Evolutionary conservation across 371 early-diverging fungal species (phyloP).

Genomic region (Umbelopsis sp.): DNA sequence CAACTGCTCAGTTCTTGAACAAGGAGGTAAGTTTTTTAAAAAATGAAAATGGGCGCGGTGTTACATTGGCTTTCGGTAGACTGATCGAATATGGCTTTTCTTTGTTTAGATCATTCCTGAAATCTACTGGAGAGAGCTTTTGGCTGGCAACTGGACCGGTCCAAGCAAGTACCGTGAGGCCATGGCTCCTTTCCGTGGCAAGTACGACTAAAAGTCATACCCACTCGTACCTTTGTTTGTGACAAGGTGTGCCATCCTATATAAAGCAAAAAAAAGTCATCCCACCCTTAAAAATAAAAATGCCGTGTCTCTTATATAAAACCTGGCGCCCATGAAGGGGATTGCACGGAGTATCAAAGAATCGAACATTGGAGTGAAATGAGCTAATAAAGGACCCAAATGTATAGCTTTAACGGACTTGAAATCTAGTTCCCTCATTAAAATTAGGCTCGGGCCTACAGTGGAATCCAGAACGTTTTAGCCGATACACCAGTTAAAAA

Average conservation of each 20-base stretch:
- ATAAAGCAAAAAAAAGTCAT: neutral
- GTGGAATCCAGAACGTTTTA: slow-evolving; percentile 1
- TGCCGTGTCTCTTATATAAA: no score
- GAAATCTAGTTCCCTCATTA: no score
- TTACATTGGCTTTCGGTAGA: neutral
- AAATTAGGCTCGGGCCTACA: neutral
- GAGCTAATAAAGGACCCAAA: no score
- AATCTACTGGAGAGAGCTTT: slow-evolving; percentile 80
- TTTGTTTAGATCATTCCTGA: slow-evolving; percentile 60
- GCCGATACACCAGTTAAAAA: neutral
- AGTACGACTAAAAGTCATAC: slow-evolving; percentile 6
- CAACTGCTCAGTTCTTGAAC: slow-evolving; percentile 70
- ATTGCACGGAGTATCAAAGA: no score
- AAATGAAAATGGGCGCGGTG: neutral
- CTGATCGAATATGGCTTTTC: neutral
- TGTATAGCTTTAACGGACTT: no score
- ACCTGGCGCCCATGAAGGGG: no score
- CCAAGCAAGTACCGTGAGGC: slow-evolving; percentile 65
- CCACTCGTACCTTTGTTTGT: neutral
- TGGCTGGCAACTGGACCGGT: slow-evolving; percentile 82
- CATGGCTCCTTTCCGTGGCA: slow-evolving; percentile 43
- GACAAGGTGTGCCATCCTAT: no score
- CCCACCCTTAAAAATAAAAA: neutral
- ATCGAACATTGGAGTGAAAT: no score
- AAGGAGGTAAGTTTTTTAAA: slow-evolving; percentile 54